Base-by-base conservation (phyloP, 495 filamentous ascomycete genomes). In the Aspergillus nidulans region DNA sequence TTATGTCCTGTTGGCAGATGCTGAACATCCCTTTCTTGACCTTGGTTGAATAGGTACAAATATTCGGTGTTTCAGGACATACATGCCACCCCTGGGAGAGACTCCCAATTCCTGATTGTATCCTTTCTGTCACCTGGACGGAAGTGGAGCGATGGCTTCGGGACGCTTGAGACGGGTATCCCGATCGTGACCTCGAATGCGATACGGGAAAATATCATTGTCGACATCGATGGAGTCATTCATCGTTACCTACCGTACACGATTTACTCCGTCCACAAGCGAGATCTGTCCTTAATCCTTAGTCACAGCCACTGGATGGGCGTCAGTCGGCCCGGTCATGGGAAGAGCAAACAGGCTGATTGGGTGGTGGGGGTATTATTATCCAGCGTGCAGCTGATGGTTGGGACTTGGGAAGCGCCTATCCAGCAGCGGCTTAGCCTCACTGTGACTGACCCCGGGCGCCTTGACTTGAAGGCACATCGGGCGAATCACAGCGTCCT, bases 381-480 rank as follows among this genome's bases (percentile, higher is more conserved):
- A 34, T 39, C 49, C 47, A 61, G 54, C 52, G 59, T 62, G 63
- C 63, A 65, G 63, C 57, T 60, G 63, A 65, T 65, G 61, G 30
- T 34, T 12, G 30, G 30, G 63, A 56, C 56, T 38, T 46, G 43
- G 43, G 23, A 46, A 47, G 12, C 19, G 25, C 44, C 8, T 19
- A 28, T 49, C 30, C 26, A 10, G 20, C 12, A 15, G 28, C 28
- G 34, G 32, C 19, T 19, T 49, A 49, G 47, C 32, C 20, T 16
- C 47, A 30, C 23, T 19, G n/a, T 46, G 25, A 46, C 23, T 46
- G 44, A 46, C 28, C 46, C 46, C 46, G 47, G 15, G 47, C 32
- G 44, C 56, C 52, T 52, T 56, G 53, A 56, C 49, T 59, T 43
- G 42, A 62, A 49, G n/a, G 49, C 48, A 13, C 45, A 34, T 52